Base-by-base conservation (phyloP, 73 alveolate species). In the Paramecium bursaria region DNA sequence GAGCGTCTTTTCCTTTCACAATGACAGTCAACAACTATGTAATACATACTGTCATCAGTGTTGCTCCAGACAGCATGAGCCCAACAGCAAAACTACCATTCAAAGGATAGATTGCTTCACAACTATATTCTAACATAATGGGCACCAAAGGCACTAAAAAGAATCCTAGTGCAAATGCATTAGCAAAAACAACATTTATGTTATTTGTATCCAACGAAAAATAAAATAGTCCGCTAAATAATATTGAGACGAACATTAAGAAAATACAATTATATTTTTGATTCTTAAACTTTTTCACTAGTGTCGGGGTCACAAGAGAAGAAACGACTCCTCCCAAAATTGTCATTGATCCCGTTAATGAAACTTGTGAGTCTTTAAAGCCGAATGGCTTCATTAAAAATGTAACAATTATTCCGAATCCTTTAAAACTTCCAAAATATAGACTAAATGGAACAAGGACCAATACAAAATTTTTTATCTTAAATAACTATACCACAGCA, bases 381-480 rank as follows among this genome's bases (percentile, higher is more conserved):
- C 82, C 82, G n/a, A 35, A 67, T 19, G 82, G 82, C 17, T 42
- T 25, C 82, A 67, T 67, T 67, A 67, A 67, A 67, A 39, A 67
- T 7, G 82, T 53, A 0, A 67, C 55, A 21, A 17, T 42, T 2
- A 67, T 39, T 33, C 82, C 82, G 44, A 30, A 67, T 33, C 82
- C 82, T 17, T 67, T 67, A 10, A 67, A 15, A 21, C 60, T 67
- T 31, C 82, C 82, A 67, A 67, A 67, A 67, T 39, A 67, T 1
- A 67, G 6, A 67, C 82, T 67, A 5, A 19, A 67, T 0, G 82
- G 22, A 19, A 67, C 19, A 19, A 67, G 25, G 27, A 67, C 44
- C 10, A 67, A 25, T 15, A 35, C 5, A 47, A 67, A 67, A 67
- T 67, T 67, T 67, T 44, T 44, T 19, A 39, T 67, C 19, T 1